phyloP scores from a whole-genome alignment of 331 rosid species.

The Phaseolus coccineus region DNA sequence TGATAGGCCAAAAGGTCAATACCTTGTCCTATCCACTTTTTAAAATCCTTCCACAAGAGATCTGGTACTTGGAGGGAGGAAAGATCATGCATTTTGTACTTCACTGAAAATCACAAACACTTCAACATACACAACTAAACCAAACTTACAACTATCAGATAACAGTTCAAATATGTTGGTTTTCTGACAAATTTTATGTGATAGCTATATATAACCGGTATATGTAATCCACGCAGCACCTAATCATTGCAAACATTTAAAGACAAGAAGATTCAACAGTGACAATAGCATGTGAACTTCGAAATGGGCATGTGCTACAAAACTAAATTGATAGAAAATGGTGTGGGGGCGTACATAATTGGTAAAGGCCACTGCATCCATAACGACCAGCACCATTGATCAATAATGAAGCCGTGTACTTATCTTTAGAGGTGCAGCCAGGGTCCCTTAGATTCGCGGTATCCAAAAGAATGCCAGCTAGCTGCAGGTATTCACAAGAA shows the following conservation, averaged over 20 bases:
- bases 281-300: not conserved
- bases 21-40: conserved; percentile 82
- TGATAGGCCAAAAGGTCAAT: no score
- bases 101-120: conserved; percentile 56
- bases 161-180: not conserved
- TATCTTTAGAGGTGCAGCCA: conserved; percentile 68
- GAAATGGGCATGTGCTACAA: not conserved
- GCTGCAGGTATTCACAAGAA: conserved; percentile 50
- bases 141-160: not conserved
- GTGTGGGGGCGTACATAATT: conserved; percentile 64
- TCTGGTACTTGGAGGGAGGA: conserved; percentile 62
- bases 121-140: not conserved
- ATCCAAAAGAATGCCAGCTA: conserved; percentile 82
- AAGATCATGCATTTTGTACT: conserved; percentile 71
- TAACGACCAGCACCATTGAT: conserved; percentile 86
- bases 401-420: conserved; percentile 78
- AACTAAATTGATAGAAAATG: conserved; percentile 17
- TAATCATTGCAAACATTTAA: not conserved
- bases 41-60: conserved; percentile 76
- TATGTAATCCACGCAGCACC: no score
- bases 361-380: conserved; percentile 81
- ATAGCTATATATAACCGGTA: not conserved
- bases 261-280: not conserved
- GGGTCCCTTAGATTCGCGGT: conserved; percentile 64
- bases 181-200: not conserved